Conservation (phyloP, 306 rosid species). For the Acacia crassicarpa region DNA sequence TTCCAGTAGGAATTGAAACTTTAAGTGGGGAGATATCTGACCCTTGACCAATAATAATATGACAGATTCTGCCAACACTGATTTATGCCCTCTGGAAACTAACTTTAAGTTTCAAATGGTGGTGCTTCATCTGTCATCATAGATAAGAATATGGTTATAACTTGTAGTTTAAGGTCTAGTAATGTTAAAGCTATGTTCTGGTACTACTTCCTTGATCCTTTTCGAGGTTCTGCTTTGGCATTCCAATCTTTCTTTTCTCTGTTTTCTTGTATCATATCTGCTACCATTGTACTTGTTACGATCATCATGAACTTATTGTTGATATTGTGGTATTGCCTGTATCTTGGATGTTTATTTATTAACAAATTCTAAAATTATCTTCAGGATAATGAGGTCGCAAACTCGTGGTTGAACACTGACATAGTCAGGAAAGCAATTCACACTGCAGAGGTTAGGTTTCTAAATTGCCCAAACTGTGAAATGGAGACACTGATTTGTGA, state of each 20-base stretch:
- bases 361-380: constrained; percentile 24
- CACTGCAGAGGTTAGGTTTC: constrained; percentile 55
- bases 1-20: not conserved
- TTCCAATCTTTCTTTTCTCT: not conserved
- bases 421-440: constrained; percentile 79
- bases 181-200: not conserved
- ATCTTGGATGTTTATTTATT: not conserved
- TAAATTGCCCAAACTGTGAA: not conserved
- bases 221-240: not conserved
- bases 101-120: not conserved
- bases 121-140: not conserved
- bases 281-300: not conserved
- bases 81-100: not conserved
- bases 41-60: not conserved
- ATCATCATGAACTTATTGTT: not conserved
- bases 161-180: not conserved
- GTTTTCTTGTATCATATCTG: not conserved
- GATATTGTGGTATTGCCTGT: not conserved
- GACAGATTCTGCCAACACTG: not conserved
- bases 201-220: not conserved
- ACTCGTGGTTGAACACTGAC: constrained; percentile 76
- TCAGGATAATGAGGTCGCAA: constrained; percentile 70
- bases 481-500: not conserved
- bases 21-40: not conserved
- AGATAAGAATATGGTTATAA: not conserved